Evolutionary conservation across 139 green algal species (phyloP), one percentile per base, ranked within the genome.

Genomic region (Dunaliella sp.): DNA sequence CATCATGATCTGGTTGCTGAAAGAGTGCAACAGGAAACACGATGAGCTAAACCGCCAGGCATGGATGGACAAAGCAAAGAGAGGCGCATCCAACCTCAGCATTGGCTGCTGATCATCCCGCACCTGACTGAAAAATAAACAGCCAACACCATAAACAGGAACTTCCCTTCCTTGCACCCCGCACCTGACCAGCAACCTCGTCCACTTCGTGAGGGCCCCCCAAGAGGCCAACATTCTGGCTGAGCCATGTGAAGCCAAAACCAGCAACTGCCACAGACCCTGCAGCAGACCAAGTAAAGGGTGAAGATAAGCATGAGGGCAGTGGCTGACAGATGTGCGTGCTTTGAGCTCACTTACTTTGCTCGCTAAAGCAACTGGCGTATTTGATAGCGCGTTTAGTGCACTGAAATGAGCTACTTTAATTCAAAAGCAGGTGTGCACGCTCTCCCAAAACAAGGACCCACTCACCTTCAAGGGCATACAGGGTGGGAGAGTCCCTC

Each of bases 221-320:
- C 26, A 98, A 95, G 38, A 99, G 88, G 12, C 92, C 90, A 81
- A 99, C 87, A 48, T 95, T 93, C 87, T 99, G 94, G 1, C 88
- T 77, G 58, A 98, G 89, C 96, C 96, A 98, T 79, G 80, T 94
- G 38, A 98, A 89, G 48, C 93, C 94, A 80, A 93, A 86, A 26
- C 96, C 96, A 0, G 92, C 96, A 33, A 97, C 92, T n/a, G 94
- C 96, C 30, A 98, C 93, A 57, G 89, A 93, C 30, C 95, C 91
- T 91, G 81, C 25, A 36, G 78, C 31, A 58, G 16, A 65, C 22
- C 59, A 65, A 16, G 48, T 26, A 65, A 65, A 65, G 48, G 48
- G 48, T 65, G 48, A 7, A 65, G 48, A 65, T 65, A n/a, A n/a
- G n/a, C n/a, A n/a, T n/a, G n/a, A n/a, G n/a, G n/a, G n/a, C n/a